Evolutionary conservation across 2,329 filamentous ascomycete species (phyloP), one percentile per base, ranked within the genome.

Genomic region (Celoporthe dispersa): DNA sequence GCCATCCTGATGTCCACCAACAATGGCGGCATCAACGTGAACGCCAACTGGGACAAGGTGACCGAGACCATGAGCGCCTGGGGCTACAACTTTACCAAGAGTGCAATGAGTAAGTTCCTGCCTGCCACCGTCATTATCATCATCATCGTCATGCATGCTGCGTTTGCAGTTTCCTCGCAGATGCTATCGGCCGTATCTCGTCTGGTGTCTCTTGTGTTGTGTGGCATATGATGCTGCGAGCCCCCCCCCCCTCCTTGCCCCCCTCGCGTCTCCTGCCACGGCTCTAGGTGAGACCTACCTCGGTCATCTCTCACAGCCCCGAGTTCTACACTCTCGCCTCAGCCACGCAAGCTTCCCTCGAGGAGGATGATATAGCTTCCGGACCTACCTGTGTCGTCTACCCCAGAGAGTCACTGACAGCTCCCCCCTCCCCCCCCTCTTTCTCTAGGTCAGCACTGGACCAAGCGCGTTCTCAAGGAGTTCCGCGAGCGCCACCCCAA

Each of bases 21-120:
- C 19, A 60, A 70, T 16, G 68, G 67, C 16, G 57, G n/a, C 25
- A 51, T 63, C 51, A 71, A 53, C 60, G 48, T 71, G 53, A 66
- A 69, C n/a, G 39, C 68, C 53, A 66, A 69, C 51, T 70, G 57
- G 66, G 55, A 51, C 2, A 65, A 68, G 64, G 68, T 70, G 11
- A 60, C 66, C 28, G 31, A 66, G 28, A 64, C 63, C 61, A 71
- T 71, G 68, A 39, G 5, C 7, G 31, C n/a, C 25, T 71, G 68
- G 70, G 70, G 70, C 22, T 63, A 71, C 37, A 53, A 8, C 53
- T 71, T 70, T 16, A 66, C 64, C 61, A 62, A 64, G 28, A 16
- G 64, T 25, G 70, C 70, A 8, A 71, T 71, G 70, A 67, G 70
- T 71, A 70, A 67, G 70, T 68, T 51, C 19, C n/a, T 44, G 16